Percentiles rank a stretch among this genome's conserved stretches.
phyloP scores from a whole-genome alignment of 1,284 basidiomycete genomes.

The Ceratobasidium sp. region DNA sequence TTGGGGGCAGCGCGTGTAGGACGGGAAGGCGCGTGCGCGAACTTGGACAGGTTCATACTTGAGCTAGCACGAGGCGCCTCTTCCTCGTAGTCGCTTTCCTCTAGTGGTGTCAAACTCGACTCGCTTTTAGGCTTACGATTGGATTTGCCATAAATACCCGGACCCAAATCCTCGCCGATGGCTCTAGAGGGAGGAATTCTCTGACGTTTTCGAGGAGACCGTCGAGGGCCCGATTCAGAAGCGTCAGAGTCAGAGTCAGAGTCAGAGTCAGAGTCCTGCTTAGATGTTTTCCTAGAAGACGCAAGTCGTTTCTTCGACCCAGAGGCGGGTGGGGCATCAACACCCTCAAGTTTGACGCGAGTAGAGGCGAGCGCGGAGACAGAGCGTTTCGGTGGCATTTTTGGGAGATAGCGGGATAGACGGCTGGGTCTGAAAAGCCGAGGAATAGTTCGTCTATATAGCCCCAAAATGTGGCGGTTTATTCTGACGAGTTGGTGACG shows the following conservation, averaged over 20 bases:
- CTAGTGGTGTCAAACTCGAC: slow-evolving; percentile 4
- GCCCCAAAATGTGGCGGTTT: neutral
- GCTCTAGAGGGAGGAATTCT: neutral
- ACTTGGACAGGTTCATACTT: slow-evolving; percentile 6
- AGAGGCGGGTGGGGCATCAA: neutral
- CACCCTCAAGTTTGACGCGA: slow-evolving; percentile 8
- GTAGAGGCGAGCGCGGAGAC: neutral
- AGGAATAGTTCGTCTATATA: slow-evolving; percentile 3
- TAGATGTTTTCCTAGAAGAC: neutral
- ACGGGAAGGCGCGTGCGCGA: slow-evolving; percentile 27
- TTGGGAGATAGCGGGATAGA: neutral
- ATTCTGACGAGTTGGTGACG: slow-evolving; percentile 20
- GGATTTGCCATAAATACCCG: too few species aligned
- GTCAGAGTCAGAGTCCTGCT: neutral
- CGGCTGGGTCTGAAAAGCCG: neutral
- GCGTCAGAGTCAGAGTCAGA: neutral
- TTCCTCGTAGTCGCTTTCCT: neutral
- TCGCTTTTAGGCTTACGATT: neutral
- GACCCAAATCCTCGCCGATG: neutral
- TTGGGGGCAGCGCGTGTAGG: slow-evolving; percentile 13
- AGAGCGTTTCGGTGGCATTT: slow-evolving; percentile 34
- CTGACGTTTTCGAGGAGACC: slow-evolving; percentile 34
- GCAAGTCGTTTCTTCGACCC: neutral
- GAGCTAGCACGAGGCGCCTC: neutral
- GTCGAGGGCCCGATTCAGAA: neutral